Evolutionary conservation across 768 basidiomycete genomes (phyloP).

Genomic region (Pleurotus sapidus): DNA sequence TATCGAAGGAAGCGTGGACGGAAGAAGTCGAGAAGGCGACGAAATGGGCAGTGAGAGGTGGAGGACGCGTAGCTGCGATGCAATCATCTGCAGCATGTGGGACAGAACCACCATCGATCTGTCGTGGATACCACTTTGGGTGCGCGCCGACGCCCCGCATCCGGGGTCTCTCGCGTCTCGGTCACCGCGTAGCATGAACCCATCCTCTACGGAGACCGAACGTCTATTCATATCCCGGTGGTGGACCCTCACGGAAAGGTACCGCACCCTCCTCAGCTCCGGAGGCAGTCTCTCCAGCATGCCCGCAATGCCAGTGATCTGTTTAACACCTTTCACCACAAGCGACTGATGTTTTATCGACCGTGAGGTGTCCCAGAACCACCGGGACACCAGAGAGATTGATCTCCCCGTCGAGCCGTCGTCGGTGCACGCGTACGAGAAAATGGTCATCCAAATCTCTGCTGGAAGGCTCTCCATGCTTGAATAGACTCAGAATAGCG

Average conservation of each 20-base stretch:
- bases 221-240: slow-evolving; percentile 2
- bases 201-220: not conserved
- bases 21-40: slow-evolving; percentile 18
- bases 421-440: slow-evolving; percentile 32
- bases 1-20: slow-evolving; percentile 12
- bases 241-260: slow-evolving; percentile 7
- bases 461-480: slow-evolving; percentile 14
- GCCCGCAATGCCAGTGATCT: slow-evolving; percentile 21
- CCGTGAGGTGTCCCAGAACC: slow-evolving; percentile 22
- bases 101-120: not conserved
- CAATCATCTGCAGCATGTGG: slow-evolving; percentile 1
- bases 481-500: not conserved
- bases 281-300: slow-evolving; percentile 15
- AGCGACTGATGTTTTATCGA: slow-evolving; percentile 27
- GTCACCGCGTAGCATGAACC: not conserved
- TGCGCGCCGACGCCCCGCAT: not conserved
- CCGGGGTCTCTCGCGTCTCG: not conserved
- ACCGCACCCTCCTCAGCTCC: not conserved
- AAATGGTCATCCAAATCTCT: slow-evolving; percentile 28
- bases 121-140: not conserved
- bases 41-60: slow-evolving; percentile 18
- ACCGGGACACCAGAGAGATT: slow-evolving; percentile 31
- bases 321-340: slow-evolving; percentile 20
- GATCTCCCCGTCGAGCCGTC: slow-evolving; percentile 32
- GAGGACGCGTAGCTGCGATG: slow-evolving; percentile 11